Evolutionary conservation across 148 eudicot species (phyloP).

Genomic region (Camellia sinensis): DNA sequence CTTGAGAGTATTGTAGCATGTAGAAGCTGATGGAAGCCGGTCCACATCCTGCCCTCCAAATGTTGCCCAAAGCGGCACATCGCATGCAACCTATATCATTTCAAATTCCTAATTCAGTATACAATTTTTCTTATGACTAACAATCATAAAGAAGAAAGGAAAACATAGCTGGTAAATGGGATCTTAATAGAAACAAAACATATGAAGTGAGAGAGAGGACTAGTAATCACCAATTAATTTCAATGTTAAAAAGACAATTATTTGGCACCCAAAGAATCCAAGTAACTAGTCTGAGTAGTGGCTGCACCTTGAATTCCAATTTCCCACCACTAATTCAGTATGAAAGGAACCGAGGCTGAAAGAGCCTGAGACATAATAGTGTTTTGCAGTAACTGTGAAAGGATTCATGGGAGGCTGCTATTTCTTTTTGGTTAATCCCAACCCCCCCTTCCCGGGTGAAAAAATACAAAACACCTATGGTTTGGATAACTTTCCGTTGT

Average conservation of each 20-base stretch:
- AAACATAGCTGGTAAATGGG: background rate
- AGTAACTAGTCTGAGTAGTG: background rate
- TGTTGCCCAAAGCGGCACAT: constrained; percentile 85
- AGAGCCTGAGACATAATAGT: background rate
- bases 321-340: background rate
- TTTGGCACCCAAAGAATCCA: background rate
- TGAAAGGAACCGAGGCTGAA: background rate
- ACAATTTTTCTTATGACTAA: background rate
- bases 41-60: constrained; percentile 98
- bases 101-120: background rate
- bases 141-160: no score
- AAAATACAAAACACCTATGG: background rate
- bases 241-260: background rate
- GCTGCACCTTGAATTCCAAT: background rate
- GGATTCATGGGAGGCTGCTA: background rate
- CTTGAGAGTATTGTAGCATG: constrained; percentile 98
- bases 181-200: background rate
- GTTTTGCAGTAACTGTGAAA: background rate
- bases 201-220: background rate
- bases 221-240: background rate
- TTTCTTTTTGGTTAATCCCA: no score
- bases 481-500: background rate
- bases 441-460: no score
- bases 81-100: constrained; percentile 66
- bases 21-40: constrained; percentile 97